Conservation (phyloP, 768 basidiomycete genomes). For the Auricularia cornea region DNA sequence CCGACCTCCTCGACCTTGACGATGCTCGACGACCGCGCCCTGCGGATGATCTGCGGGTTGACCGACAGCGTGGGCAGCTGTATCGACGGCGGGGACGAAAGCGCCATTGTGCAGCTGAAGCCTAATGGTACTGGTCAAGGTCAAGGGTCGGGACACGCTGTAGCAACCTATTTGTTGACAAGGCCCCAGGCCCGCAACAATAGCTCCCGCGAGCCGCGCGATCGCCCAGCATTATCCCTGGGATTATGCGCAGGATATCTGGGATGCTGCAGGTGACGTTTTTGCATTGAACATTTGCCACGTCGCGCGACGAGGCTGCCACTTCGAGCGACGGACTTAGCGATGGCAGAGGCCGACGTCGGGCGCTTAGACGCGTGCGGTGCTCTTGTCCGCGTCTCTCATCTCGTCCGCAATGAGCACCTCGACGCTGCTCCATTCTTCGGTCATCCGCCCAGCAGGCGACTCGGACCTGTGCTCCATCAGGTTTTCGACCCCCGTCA, state of each 20-base stretch:
- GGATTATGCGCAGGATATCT: too few species aligned
- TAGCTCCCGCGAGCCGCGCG: background rate
- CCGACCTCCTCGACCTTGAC: slow-evolving; percentile 83
- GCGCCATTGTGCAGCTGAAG: background rate
- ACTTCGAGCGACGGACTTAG: too few species aligned
- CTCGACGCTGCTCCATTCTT: slow-evolving; percentile 61
- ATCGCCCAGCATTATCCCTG: background rate
- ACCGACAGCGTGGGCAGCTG: slow-evolving; percentile 42
- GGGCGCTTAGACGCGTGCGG: too few species aligned
- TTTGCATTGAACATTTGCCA: too few species aligned
- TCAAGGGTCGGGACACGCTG: background rate
- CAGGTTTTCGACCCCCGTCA: slow-evolving; percentile 60
- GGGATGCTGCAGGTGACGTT: too few species aligned
- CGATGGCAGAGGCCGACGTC: too few species aligned
- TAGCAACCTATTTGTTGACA: too few species aligned
- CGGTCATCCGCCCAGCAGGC: slow-evolving; percentile 49
- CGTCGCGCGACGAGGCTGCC: too few species aligned
- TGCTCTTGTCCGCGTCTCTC: too few species aligned
- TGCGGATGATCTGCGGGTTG: slow-evolving; percentile 29
- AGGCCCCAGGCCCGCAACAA: too few species aligned
- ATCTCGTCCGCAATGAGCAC: background rate
- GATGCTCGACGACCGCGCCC: slow-evolving; percentile 61
- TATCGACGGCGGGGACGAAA: slow-evolving; percentile 38
- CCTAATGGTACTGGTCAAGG: slow-evolving; percentile 3
- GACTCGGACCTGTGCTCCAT: slow-evolving; percentile 56